Evolutionary conservation across 768 basidiomycete species (phyloP).

Genomic region (Nidularia sp.): DNA sequence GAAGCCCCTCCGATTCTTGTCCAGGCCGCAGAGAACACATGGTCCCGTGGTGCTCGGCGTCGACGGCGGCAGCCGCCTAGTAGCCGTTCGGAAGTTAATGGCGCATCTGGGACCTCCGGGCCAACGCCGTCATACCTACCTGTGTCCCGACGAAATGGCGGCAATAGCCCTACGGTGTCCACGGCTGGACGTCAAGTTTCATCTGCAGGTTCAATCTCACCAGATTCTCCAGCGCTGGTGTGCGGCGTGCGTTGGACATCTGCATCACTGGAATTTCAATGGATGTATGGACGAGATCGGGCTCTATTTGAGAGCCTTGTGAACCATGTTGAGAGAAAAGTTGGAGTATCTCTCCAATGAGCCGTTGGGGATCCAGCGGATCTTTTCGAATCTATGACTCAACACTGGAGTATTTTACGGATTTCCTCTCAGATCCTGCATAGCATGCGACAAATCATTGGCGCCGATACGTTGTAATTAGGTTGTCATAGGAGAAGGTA

Average conservation of each 20-base stretch:
- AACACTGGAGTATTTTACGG: too few relatives aligned
- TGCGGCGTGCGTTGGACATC: constrained; percentile 13
- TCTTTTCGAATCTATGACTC: too few relatives aligned
- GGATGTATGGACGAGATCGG: constrained; percentile 60
- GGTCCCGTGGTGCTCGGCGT: constrained; percentile 67
- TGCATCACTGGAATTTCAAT: constrained; percentile 43
- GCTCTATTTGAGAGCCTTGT: constrained; percentile 62
- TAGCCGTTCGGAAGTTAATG: not conserved
- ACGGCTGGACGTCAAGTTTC: not conserved
- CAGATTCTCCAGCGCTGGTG: constrained; percentile 10
- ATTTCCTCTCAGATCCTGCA: too few relatives aligned
- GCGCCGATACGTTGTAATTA: too few relatives aligned
- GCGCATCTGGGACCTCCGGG: constrained; percentile 5
- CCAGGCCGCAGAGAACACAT: constrained; percentile 26
- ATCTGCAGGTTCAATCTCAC: not conserved
- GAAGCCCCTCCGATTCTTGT: constrained; percentile 10
- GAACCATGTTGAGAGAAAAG: constrained; percentile 57
- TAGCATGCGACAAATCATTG: too few relatives aligned
- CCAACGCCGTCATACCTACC: not conserved
- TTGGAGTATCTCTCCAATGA: constrained; percentile 11
- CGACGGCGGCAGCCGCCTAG: constrained; percentile 16
- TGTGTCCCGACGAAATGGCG: not conserved
- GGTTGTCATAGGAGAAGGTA: too few relatives aligned
- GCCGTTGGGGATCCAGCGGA: too few relatives aligned
- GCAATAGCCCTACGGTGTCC: not conserved